These are phyloP conservation scores for Chalciporus chontae DNA, from an alignment of 768 basidiomycete species.

Conservation along the genomic window DNA sequence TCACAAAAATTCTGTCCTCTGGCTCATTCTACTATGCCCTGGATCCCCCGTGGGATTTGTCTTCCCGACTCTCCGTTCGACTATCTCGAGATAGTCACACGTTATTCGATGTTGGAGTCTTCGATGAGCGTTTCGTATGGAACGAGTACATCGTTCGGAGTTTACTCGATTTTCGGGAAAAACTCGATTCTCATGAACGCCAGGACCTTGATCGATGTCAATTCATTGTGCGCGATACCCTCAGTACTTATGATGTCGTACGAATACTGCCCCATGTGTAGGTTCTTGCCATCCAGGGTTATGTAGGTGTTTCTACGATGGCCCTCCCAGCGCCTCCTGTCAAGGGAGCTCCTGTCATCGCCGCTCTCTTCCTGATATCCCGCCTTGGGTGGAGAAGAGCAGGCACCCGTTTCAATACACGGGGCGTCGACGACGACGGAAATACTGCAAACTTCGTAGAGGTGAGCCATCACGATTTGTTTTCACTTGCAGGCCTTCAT, in stretches of 20 bases:
- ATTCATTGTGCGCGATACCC: slow-evolving; percentile 63
- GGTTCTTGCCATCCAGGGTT: slow-evolving; percentile 93
- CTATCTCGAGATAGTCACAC: slow-evolving; percentile 47
- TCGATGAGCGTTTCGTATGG: slow-evolving; percentile 91
- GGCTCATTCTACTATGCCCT: slow-evolving; percentile 93
- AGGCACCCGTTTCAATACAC: slow-evolving; percentile 94
- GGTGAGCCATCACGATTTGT: slow-evolving; percentile 39
- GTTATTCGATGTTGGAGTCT: slow-evolving; percentile 51
- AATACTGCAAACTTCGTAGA: slow-evolving; percentile 97
- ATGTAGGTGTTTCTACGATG: slow-evolving; percentile 79
- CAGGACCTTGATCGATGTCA: slow-evolving; percentile 77
- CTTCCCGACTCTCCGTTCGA: slow-evolving; percentile 73
- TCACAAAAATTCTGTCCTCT: slow-evolving; percentile 87
- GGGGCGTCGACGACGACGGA: slow-evolving; percentile 94
- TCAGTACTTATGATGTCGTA: slow-evolving; percentile 6
- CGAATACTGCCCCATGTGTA: slow-evolving; percentile 29
- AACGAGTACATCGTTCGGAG: slow-evolving; percentile 88
- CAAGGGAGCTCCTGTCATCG: slow-evolving; percentile 66
- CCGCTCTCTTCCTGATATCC: slow-evolving; percentile 78
- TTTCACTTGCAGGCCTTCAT: slow-evolving; percentile 5
- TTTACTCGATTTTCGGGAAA: slow-evolving; percentile 82
- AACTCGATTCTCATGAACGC: slow-evolving; percentile 66
- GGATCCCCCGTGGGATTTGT: slow-evolving; percentile 84
- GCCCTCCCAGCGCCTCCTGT: slow-evolving; percentile 72
- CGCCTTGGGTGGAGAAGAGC: slow-evolving; percentile 93